Conservation (phyloP, 1,139 yeast genomes). For the Diutina ranongensis region DNA sequence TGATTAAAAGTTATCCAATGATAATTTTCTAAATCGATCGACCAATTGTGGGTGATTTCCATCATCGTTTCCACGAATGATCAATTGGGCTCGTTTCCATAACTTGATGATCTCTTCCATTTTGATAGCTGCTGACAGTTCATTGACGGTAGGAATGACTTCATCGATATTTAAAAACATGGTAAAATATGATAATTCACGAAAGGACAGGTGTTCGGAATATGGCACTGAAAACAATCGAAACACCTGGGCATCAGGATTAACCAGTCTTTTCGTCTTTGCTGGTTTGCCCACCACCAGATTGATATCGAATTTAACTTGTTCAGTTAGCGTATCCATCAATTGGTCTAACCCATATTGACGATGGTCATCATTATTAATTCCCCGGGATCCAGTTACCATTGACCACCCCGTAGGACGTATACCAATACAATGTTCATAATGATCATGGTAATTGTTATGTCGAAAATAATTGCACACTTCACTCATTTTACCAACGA, state of each 20-base stretch:
- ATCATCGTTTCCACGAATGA: not conserved
- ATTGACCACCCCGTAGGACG: conserved; percentile 88
- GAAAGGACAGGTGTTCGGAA: conserved; percentile 85
- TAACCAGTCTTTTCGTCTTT: conserved; percentile 12
- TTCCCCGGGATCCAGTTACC: conserved; percentile 9
- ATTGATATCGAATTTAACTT: not conserved
- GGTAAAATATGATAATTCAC: conserved; percentile 63
- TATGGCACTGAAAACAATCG: conserved; percentile 66
- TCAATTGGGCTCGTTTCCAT: not conserved
- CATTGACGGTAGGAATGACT: conserved; percentile 74
- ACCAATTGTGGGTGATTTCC: too few relatives aligned
- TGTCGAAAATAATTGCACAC: conserved; percentile 39
- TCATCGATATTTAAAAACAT: conserved; percentile 34
- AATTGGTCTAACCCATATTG: conserved; percentile 1
- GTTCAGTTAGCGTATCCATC: not conserved
- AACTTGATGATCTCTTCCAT: not conserved
- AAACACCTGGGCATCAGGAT: conserved; percentile 18
- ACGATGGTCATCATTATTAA: conserved; percentile 6
- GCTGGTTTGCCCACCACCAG: not conserved
- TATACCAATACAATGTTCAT: conserved; percentile 50
- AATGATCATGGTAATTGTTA: conserved; percentile 32
- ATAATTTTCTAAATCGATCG: too few relatives aligned
- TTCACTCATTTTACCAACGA: conserved; percentile 24
- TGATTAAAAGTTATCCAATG: too few relatives aligned
- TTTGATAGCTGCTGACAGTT: not conserved